Percentiles rank a stretch among this genome's conserved stretches.
Evolutionary conservation across 1,284 basidiomycete genomes (phyloP).

Genomic region (Sparassis latifolia): DNA sequence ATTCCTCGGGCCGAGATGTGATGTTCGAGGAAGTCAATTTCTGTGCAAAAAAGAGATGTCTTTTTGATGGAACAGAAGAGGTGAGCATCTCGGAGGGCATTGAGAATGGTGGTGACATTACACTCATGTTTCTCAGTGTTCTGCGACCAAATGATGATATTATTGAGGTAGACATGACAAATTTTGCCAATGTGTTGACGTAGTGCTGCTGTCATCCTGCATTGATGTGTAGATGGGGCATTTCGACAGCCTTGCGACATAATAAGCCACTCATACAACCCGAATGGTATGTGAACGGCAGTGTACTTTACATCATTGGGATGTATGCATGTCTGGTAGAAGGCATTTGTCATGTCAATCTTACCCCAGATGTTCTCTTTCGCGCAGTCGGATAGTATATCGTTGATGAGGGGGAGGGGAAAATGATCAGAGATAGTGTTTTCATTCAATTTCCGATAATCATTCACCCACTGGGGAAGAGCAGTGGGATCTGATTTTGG

Average conservation of each 20-base stretch:
- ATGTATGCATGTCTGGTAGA: conserved; percentile 34
- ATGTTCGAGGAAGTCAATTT: conserved; percentile 6
- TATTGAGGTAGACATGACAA: conserved; percentile 26
- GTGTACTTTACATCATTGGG: conserved; percentile 30
- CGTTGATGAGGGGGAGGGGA: conserved; percentile 31
- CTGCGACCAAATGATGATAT: conserved; percentile 28
- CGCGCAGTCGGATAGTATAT: conserved; percentile 27
- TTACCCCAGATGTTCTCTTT: conserved; percentile 28
- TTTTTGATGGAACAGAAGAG: conserved; percentile 1
- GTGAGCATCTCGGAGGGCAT: conserved; percentile 12
- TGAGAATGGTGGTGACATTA: conserved; percentile 20
- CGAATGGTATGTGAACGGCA: conserved; percentile 31
- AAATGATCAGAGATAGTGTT: conserved; percentile 30
- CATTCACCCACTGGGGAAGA: conserved; percentile 28
- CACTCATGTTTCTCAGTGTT: conserved; percentile 27
- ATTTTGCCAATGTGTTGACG: conserved; percentile 26
- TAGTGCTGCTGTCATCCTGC: conserved; percentile 25
- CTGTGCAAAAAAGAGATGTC: conserved; percentile 14
- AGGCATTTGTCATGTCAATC: conserved; percentile 37
- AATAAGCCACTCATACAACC: conserved; percentile 35
- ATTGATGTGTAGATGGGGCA: conserved; percentile 31
- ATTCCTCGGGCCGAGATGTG: conserved; percentile 1
- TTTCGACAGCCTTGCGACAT: conserved; percentile 37
- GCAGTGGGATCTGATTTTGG: conserved; percentile 31
- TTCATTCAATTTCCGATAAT: background rate